These are phyloP conservation scores for Naganishia sp. DNA, from an alignment of 1,284 basidiomycete genomes.

Conservation along the genomic window DNA sequence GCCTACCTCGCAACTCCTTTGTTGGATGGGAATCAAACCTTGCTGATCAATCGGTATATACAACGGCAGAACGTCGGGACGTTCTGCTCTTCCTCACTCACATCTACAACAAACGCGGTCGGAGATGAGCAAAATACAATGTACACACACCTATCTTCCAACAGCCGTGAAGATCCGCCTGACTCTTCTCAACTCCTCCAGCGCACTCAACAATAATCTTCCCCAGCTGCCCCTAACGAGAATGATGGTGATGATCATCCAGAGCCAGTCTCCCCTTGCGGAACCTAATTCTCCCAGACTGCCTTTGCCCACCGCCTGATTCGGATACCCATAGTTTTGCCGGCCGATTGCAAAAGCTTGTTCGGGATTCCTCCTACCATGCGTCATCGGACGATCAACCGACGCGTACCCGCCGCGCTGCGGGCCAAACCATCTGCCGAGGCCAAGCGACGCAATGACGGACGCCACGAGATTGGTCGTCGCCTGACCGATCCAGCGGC, in stretches of 20 bases:
- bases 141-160: background rate
- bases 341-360: slow-evolving; percentile 16
- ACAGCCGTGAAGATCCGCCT: slow-evolving; percentile 12
- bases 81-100: too few relatives aligned
- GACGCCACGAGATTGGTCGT: slow-evolving; percentile 10
- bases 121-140: background rate
- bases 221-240: slow-evolving; percentile 50
- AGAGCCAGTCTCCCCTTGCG: slow-evolving; percentile 46
- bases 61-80: background rate
- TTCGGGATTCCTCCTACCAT: slow-evolving; percentile 30
- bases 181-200: slow-evolving; percentile 25
- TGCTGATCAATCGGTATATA: background rate
- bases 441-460: slow-evolving; percentile 1
- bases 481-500: slow-evolving; percentile 44
- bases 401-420: slow-evolving; percentile 14
- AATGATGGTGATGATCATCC: slow-evolving; percentile 49
- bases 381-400: slow-evolving; percentile 24
- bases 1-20: too few relatives aligned
- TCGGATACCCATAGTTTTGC: background rate
- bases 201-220: slow-evolving; percentile 26
- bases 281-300: slow-evolving; percentile 26
- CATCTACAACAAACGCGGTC: background rate
- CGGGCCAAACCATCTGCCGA: slow-evolving; percentile 22
- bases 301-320: slow-evolving; percentile 6
- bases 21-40: background rate